A percentile compares a stretch with the other conserved stretches of the same genome.
phyloP scores from a whole-genome alignment of 352 stramenopile species.

The Halophytophthora batemanensis region DNA sequence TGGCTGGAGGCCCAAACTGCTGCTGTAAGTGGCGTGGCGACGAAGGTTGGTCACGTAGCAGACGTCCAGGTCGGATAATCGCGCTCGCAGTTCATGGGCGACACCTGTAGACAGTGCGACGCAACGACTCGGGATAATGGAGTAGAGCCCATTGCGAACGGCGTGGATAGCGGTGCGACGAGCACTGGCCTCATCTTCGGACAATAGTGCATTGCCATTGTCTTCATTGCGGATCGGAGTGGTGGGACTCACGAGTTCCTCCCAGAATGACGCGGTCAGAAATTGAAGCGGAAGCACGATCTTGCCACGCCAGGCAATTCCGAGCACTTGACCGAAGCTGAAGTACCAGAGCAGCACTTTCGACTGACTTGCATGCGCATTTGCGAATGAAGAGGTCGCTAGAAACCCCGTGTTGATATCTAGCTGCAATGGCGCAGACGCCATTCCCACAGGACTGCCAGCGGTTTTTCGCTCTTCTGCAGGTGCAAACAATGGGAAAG shows the following conservation, averaged over 20 bases:
- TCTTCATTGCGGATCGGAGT: background rate
- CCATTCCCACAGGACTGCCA: background rate
- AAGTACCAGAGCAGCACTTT: conserved; percentile 55
- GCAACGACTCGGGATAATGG: conserved; percentile 48
- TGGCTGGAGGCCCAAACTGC: conserved; percentile 8
- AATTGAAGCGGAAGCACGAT: conserved; percentile 52
- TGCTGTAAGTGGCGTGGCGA: conserved; percentile 26
- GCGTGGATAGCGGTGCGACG: conserved; percentile 26
- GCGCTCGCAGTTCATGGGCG: conserved; percentile 25
- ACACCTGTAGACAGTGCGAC: conserved; percentile 35
- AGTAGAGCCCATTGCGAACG: conserved; percentile 51
- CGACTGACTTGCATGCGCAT: conserved; percentile 13
- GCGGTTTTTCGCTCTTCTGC: background rate
- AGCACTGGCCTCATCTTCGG: background rate
- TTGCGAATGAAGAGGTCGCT: conserved; percentile 10
- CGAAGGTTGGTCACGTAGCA: conserved; percentile 25
- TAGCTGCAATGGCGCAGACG: conserved; percentile 17
- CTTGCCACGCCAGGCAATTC: conserved; percentile 55
- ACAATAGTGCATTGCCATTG: background rate
- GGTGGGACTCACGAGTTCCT: conserved; percentile 19
- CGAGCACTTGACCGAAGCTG: conserved; percentile 51
- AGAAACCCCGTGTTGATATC: conserved; percentile 56
- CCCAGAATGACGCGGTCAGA: conserved; percentile 43
- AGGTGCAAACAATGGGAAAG: conserved; percentile 55
- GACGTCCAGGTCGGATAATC: conserved; percentile 34